A percentile compares a stretch with the other conserved stretches of the same genome.
phyloP scores from a whole-genome alignment of 306 rosid genomes.

The Corylus avellana region DNA sequence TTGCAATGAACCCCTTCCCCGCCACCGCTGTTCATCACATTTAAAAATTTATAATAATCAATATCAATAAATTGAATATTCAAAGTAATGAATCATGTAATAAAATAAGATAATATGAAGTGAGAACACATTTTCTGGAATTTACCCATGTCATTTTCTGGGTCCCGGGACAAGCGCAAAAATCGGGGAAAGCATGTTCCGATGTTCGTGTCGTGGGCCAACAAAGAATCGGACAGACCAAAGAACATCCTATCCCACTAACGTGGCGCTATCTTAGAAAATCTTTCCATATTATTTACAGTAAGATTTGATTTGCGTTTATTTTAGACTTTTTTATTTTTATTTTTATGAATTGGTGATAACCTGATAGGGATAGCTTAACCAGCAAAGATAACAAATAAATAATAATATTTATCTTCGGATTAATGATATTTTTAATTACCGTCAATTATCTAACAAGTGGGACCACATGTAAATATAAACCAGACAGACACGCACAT shows the following conservation, averaged over 20 bases:
- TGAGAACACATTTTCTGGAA: too few species aligned
- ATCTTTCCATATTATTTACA: too few species aligned
- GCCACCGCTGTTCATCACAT: slow-evolving; percentile 54
- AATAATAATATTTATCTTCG: not conserved
- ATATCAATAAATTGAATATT: too few species aligned
- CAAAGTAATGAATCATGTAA: not conserved
- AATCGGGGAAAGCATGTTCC: not conserved
- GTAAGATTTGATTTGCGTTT: too few species aligned
- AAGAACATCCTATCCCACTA: too few species aligned
- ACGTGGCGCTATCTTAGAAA: too few species aligned
- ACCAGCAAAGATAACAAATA: not conserved
- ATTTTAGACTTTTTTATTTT: too few species aligned
- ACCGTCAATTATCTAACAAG: not conserved
- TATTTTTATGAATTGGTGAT: too few species aligned
- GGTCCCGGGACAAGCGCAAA: not conserved
- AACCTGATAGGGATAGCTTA: too few species aligned
- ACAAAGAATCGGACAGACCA: not conserved
- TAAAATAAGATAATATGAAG: not conserved
- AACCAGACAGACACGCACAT: slow-evolving; percentile 37
- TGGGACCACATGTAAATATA: slow-evolving; percentile 20
- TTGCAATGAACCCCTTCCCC: slow-evolving; percentile 89
- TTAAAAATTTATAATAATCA: too few species aligned
- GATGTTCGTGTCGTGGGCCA: not conserved
- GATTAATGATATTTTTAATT: not conserved
- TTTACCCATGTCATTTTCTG: too few species aligned